phyloP scores from a whole-genome alignment of 805 yeast genomes.

The Hanseniaspora singularis region DNA sequence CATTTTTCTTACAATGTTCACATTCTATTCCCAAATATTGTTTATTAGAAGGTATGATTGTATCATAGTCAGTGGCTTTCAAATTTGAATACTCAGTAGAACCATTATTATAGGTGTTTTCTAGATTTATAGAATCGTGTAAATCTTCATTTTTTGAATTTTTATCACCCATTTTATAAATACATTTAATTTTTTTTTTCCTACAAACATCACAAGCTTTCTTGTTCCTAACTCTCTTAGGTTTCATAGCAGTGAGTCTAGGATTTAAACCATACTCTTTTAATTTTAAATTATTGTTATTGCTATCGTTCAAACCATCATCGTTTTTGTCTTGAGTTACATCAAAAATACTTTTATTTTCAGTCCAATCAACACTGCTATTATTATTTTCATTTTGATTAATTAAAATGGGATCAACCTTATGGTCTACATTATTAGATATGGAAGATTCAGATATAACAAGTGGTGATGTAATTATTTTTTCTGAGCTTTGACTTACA shows the following conservation, averaged over 20 bases:
- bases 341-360: background rate
- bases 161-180: background rate
- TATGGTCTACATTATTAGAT: too few species aligned
- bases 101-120: too few species aligned
- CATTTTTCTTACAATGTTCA: conserved; percentile 5
- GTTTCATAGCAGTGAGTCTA: too few species aligned
- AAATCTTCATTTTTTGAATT: too few species aligned
- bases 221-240: conserved; percentile 31
- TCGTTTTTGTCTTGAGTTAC: background rate
- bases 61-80: background rate
- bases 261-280: too few species aligned
- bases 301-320: too few species aligned
- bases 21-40: conserved; percentile 9
- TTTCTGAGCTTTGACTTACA: too few species aligned
- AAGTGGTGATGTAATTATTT: too few species aligned
- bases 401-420: too few species aligned
- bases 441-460: too few species aligned
- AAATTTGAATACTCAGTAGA: too few species aligned
- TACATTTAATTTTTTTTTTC: conserved; percentile 63
- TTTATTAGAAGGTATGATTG: conserved; percentile 13
- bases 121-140: background rate
- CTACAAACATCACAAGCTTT: conserved; percentile 44
- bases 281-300: too few species aligned
- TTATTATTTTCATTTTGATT: background rate
- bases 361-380: conserved; percentile 1